Percentiles rank a stretch among this genome's conserved stretches.
Evolutionary conservation across 495 filamentous ascomycete genomes (phyloP).

Genomic region (Opeltia flavorubescens): DNA sequence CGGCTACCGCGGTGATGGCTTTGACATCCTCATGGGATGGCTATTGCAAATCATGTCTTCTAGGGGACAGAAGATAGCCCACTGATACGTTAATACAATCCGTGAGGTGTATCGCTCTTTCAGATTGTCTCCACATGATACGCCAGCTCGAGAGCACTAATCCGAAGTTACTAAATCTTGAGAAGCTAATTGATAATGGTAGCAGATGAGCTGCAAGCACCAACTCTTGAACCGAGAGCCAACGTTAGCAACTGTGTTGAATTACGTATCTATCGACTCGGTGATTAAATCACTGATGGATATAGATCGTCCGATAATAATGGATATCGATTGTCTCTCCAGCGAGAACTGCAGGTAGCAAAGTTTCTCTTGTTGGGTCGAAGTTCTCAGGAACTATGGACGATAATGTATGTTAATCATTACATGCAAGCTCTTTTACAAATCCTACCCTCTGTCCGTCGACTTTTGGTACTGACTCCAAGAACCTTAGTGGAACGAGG

Average conservation of each 20-base stretch:
- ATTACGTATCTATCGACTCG: slow-evolving; percentile 39
- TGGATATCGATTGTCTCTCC: slow-evolving; percentile 37
- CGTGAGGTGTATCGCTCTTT: no score
- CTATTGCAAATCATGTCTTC: no score
- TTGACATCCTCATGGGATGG: no score
- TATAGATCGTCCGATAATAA: slow-evolving; percentile 34
- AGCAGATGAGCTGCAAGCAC: neutral
- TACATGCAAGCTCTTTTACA: neutral
- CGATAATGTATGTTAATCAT: slow-evolving; percentile 26
- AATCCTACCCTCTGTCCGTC: neutral
- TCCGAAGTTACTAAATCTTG: no score
- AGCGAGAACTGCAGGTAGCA: slow-evolving; percentile 22
- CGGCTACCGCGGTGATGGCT: no score
- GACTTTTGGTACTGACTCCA: neutral
- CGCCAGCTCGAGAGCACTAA: no score
- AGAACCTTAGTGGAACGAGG: neutral
- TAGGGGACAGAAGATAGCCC: no score
- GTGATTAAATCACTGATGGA: slow-evolving; percentile 45
- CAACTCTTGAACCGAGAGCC: neutral
- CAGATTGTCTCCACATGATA: no score
- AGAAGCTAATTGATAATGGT: neutral
- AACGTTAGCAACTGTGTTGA: neutral
- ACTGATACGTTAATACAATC: no score
- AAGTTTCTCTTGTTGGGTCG: slow-evolving; percentile 29
- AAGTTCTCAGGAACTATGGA: slow-evolving; percentile 30